Percentiles rank a stretch among this genome's conserved stretches.
Evolutionary conservation across 495 filamentous ascomycete genomes (phyloP).

Genomic region (Talaromyces trachyspermus): DNA sequence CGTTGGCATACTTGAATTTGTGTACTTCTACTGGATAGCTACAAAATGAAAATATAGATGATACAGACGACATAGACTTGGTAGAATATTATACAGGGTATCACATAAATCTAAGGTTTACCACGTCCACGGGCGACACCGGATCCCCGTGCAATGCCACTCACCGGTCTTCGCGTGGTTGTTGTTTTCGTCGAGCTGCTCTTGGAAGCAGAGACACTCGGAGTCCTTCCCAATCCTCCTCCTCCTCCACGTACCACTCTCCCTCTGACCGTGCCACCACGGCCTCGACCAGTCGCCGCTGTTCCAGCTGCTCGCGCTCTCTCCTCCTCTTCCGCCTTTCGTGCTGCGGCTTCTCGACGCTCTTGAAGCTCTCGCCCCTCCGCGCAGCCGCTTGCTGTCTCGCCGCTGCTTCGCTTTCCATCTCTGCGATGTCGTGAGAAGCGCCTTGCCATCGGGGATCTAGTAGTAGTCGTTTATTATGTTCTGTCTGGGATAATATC

Average conservation of each 20-base stretch:
- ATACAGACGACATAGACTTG: not conserved
- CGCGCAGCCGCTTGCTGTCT: slow-evolving; percentile 69
- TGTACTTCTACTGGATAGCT: too few species aligned
- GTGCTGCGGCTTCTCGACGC: slow-evolving; percentile 60
- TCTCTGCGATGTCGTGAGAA: slow-evolving; percentile 70
- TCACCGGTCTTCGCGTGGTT: slow-evolving; percentile 38
- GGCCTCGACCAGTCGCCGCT: slow-evolving; percentile 40
- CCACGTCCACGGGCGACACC: slow-evolving; percentile 35
- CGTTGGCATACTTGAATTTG: too few species aligned
- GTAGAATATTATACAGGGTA: slow-evolving; percentile 12
- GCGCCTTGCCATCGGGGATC: slow-evolving; percentile 87
- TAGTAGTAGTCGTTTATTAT: slow-evolving; percentile 87
- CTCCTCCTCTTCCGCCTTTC: slow-evolving; percentile 68
- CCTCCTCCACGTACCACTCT: slow-evolving; percentile 34
- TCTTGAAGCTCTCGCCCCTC: slow-evolving; percentile 64
- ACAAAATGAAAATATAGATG: not conserved
- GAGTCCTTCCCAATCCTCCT: slow-evolving; percentile 40
- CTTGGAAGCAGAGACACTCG: slow-evolving; percentile 26
- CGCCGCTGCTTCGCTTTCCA: slow-evolving; percentile 66
- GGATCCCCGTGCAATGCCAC: slow-evolving; percentile 43
- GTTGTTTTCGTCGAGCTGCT: slow-evolving; percentile 27
- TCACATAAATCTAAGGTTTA: slow-evolving; percentile 14
- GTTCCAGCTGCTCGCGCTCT: slow-evolving; percentile 39
- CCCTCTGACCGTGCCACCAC: slow-evolving; percentile 38
- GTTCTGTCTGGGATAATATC: slow-evolving; percentile 92